phyloP scores from a whole-genome alignment of 2,329 filamentous ascomycete genomes.

The Apiospora rasikravindrae region DNA sequence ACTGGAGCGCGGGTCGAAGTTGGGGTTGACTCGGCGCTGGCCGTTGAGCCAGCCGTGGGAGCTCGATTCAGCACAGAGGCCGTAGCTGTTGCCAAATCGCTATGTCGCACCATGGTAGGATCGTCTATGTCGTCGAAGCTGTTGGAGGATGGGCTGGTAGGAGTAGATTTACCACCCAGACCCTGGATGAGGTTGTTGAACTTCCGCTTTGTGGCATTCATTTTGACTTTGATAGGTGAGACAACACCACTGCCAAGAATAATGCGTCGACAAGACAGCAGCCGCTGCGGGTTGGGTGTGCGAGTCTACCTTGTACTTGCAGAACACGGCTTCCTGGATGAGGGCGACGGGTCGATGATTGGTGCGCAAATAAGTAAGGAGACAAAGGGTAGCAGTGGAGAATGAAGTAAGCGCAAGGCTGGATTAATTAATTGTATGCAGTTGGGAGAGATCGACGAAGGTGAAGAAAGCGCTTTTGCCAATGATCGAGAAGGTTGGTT shows the following conservation, averaged over 20 bases:
- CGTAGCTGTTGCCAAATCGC: constrained; percentile 30
- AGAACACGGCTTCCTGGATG: not conserved
- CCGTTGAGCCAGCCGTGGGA: constrained; percentile 21
- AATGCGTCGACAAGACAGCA: not conserved
- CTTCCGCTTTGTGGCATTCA: constrained; percentile 83
- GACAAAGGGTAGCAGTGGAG: not conserved
- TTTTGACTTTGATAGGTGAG: constrained; percentile 36
- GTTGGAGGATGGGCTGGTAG: constrained; percentile 42
- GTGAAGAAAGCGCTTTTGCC: not conserved
- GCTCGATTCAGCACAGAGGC: constrained; percentile 35
- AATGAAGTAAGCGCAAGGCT: not conserved
- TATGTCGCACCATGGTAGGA: constrained; percentile 42
- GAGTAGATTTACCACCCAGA: constrained; percentile 57
- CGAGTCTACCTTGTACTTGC: not conserved
- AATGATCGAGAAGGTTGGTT: not conserved
- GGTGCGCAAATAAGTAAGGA: not conserved
- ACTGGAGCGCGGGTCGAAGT: constrained; percentile 22
- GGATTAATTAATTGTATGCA: not conserved
- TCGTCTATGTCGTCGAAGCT: constrained; percentile 33
- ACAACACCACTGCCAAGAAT: not conserved
- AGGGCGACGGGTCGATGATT: not conserved
- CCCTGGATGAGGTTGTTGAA: constrained; percentile 78
- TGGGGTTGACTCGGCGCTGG: not conserved
- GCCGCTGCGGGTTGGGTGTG: not conserved
- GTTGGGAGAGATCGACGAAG: not conserved